These are phyloP conservation scores for Lactarius vividus DNA, from an alignment of 768 basidiomycete species.

Conservation along the genomic window DNA sequence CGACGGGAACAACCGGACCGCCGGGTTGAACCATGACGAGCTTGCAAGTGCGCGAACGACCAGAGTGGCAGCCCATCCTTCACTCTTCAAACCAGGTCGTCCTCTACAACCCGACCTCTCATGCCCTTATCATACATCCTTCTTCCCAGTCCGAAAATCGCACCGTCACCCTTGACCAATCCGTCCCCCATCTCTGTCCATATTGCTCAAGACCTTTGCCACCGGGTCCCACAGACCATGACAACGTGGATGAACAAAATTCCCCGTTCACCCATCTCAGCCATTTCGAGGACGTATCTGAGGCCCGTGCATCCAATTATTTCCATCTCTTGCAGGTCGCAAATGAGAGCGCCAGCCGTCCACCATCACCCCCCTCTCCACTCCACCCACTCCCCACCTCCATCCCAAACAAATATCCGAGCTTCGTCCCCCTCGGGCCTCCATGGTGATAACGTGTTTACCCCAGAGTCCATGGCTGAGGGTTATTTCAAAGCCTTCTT, in stretches of 20 bases:
- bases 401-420: conserved; percentile 36
- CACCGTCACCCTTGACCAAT: neutral
- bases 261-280: conserved; percentile 8
- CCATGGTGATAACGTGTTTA: conserved; percentile 42
- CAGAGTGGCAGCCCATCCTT: conserved; percentile 70
- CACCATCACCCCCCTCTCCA: conserved; percentile 47
- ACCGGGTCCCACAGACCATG: conserved; percentile 30
- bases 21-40: neutral
- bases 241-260: conserved; percentile 37
- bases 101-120: conserved; percentile 81
- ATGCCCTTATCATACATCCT: conserved; percentile 67
- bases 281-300: conserved; percentile 29
- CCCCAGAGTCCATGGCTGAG: conserved; percentile 75
- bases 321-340: conserved; percentile 73
- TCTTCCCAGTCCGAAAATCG: conserved; percentile 15
- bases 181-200: conserved; percentile 48
- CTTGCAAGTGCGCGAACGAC: neutral
- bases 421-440: conserved; percentile 8
- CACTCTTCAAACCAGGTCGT: conserved; percentile 86
- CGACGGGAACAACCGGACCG: neutral
- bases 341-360: conserved; percentile 59
- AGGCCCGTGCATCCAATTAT: conserved; percentile 66
- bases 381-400: conserved; percentile 3
- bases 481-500: conserved; percentile 95
- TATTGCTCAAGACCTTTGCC: conserved; percentile 69